These are phyloP conservation scores for Borovskyia barvae DNA, from an alignment of 208 protist genomes.

Conservation along the genomic window DNA sequence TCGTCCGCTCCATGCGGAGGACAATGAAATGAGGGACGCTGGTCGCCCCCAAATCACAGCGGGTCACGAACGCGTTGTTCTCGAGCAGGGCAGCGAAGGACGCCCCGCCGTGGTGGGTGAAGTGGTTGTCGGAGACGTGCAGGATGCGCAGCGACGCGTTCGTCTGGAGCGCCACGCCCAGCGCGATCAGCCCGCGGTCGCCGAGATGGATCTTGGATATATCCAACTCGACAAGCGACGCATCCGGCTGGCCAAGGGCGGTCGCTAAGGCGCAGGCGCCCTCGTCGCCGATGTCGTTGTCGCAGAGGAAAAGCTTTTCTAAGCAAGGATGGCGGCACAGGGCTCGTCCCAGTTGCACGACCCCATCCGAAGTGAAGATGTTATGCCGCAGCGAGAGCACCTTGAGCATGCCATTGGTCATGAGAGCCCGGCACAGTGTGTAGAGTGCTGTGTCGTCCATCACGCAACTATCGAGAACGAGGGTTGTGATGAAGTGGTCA, in stretches of 20 bases:
- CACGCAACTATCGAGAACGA: slow-evolving; percentile 58
- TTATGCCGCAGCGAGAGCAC: slow-evolving; percentile 66
- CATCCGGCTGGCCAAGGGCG: slow-evolving; percentile 32
- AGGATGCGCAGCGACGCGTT: slow-evolving; percentile 69
- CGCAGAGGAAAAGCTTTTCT: slow-evolving; percentile 52
- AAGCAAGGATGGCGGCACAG: slow-evolving; percentile 60
- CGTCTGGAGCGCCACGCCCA: slow-evolving; percentile 76
- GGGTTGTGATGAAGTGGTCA: slow-evolving; percentile 48
- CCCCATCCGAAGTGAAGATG: slow-evolving; percentile 44
- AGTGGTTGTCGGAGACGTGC: slow-evolving; percentile 76
- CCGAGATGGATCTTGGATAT: slow-evolving; percentile 65
- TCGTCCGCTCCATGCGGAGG: slow-evolving; percentile 52
- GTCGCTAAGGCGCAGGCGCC: slow-evolving; percentile 74
- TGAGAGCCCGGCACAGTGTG: slow-evolving; percentile 64
- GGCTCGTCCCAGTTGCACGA: slow-evolving; percentile 55
- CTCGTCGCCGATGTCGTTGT: slow-evolving; percentile 76
- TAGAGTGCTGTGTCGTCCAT: slow-evolving; percentile 53
- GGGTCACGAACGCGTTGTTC: slow-evolving; percentile 52
- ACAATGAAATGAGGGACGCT: slow-evolving; percentile 67
- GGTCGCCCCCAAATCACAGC: slow-evolving; percentile 60
- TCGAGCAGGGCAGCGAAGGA: slow-evolving; percentile 78
- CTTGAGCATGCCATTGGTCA: slow-evolving; percentile 50
- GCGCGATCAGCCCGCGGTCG: slow-evolving; percentile 77
- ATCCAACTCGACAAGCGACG: slow-evolving; percentile 62
- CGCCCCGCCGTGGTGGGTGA: slow-evolving; percentile 66